phyloP scores from a whole-genome alignment of 176 grass and related monocot species.

The Cenchrus purpureus region DNA sequence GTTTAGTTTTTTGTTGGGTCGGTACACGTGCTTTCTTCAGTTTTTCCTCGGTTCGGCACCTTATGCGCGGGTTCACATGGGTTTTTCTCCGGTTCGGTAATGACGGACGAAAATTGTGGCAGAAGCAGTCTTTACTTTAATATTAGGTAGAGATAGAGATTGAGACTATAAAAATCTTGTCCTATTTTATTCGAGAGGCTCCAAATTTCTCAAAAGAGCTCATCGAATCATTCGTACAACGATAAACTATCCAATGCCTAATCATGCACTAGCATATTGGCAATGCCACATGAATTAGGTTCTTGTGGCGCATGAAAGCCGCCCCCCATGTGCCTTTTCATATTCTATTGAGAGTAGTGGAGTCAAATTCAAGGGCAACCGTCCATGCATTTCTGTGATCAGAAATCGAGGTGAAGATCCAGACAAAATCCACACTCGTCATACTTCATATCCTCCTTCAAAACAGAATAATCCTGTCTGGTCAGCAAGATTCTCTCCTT shows the following conservation, averaged over 20 bases:
- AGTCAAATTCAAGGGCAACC: slow-evolving; percentile 5
- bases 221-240: neutral
- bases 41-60: no score
- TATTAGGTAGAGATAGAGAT: no score
- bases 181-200: neutral
- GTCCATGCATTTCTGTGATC: slow-evolving; percentile 20
- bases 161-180: neutral
- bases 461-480: no score
- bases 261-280: neutral
- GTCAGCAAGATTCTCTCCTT: no score
- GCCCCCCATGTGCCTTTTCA: neutral
- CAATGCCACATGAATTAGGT: neutral
- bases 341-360: neutral
- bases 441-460: no score
- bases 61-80: no score
- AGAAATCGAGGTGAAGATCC: neutral
- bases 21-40: no score
- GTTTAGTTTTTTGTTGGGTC: no score
- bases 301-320: neutral
- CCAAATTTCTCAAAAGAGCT: neutral
- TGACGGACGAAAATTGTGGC: no score
- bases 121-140: no score
- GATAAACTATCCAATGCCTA: neutral
- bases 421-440: neutral
- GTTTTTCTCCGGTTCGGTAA: no score